These are phyloP conservation scores for Solanum chiquidenum DNA, from an alignment of 257 asterid genomes.

Conservation along the genomic window DNA sequence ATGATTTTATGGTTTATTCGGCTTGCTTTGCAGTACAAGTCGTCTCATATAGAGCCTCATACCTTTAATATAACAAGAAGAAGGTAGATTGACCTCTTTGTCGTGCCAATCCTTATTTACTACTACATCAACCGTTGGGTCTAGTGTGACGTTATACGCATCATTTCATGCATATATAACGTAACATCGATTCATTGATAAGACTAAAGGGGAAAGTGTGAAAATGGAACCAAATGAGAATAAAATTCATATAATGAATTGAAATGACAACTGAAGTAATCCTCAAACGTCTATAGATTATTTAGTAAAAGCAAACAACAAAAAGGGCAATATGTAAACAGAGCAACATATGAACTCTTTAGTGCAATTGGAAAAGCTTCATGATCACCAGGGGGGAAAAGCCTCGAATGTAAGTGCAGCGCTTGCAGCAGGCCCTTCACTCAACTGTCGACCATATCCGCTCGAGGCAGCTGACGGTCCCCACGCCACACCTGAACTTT, in stretches of 20 bases:
- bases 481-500: constrained; percentile 32
- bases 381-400: not conserved
- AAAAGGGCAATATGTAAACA: not conserved
- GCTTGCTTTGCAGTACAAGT: not conserved
- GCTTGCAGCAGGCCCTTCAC: not conserved
- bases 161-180: not conserved
- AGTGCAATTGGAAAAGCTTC: not conserved
- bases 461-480: constrained; percentile 4
- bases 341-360: not conserved
- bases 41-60: not conserved
- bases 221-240: not conserved
- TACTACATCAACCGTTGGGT: not conserved
- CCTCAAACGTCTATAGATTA: not conserved
- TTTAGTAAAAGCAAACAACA: not conserved
- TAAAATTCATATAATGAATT: not conserved
- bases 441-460: not conserved
- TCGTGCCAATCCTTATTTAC: not conserved
- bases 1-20: not conserved
- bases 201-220: not conserved
- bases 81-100: not conserved
- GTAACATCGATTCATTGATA: not conserved
- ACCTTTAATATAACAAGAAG: not conserved
- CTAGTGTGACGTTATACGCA: not conserved
- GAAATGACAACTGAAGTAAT: not conserved
- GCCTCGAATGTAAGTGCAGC: not conserved